Conservation (phyloP, 805 yeast species). For the Teunomyces pallodes region DNA sequence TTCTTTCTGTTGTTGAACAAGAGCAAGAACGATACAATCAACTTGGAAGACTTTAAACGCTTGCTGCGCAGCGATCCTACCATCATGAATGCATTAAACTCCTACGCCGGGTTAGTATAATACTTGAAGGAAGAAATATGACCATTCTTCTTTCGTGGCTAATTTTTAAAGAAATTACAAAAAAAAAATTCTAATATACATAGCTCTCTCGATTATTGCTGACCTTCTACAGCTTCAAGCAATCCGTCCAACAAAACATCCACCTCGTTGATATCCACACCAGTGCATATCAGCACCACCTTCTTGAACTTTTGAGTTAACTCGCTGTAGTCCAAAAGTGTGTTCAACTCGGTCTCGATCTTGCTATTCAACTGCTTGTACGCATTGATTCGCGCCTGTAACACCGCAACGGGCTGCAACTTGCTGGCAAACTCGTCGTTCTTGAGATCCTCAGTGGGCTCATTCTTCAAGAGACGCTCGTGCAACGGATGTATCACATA, state of each 20-base stretch:
- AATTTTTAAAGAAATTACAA: background rate
- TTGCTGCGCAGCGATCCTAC: constrained; percentile 78
- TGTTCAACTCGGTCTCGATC: constrained; percentile 51
- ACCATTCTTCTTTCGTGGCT: background rate
- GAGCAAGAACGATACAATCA: constrained; percentile 59
- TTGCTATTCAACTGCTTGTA: constrained; percentile 67
- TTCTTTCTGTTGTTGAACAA: constrained; percentile 74
- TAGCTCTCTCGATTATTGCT: constrained; percentile 22
- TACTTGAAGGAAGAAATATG: background rate
- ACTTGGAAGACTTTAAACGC: constrained; percentile 80
- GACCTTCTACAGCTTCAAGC: constrained; percentile 85
- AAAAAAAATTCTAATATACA: background rate
- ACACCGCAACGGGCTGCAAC: constrained; percentile 47
- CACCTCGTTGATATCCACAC: constrained; percentile 77
- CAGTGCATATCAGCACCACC: constrained; percentile 87
- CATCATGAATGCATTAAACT: constrained; percentile 68
- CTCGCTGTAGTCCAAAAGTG: constrained; percentile 45
- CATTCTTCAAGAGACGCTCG: constrained; percentile 42
- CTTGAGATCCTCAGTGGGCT: constrained; percentile 22
- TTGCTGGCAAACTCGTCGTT: constrained; percentile 23
- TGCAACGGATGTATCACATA: constrained; percentile 65
- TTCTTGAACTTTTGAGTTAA: constrained; percentile 69
- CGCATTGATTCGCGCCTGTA: constrained; percentile 78
- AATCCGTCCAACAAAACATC: constrained; percentile 80
- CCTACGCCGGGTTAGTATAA: constrained; percentile 73